Base-by-base conservation (phyloP, 306 rosid species). In the Adenanthera pavonina region DNA sequence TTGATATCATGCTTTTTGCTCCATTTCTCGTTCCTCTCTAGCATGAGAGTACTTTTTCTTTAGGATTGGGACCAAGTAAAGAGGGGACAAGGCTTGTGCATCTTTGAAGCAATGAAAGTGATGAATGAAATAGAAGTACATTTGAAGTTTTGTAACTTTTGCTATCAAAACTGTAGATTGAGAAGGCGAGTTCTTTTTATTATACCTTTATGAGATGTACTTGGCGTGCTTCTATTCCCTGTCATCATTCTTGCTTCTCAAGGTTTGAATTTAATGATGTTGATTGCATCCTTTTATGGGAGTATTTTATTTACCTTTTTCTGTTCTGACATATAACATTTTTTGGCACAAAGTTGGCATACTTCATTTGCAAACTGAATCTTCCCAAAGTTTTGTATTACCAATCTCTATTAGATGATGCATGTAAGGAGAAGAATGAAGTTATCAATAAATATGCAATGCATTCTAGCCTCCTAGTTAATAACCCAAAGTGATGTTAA, bases 121-220 rank as follows among this genome's bases (percentile, higher is more conserved):
- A 91, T 92, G 97, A 92, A 92, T 74, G 97, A 92, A 83, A 89
- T 92, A 54, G 97, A 92, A 72, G 95, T 92, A 88, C 86, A 93
- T 88, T 80, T 49, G 17, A 83, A 79, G 33, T 10, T 51, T 72
- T 78, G 46, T 25, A 38, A 15, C 71, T 64, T 20, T 69, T 49
- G 76, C 33, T 19, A 43, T 64, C 52, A 46, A 34, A 78, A 43
- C 47, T 82, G 52, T 67, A 72, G 43, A 17, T 49, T 70, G 10
- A 72, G 70, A 25, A 38, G 14, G 20, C 57, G 70, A 51, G 13
- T 69, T 74, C 36, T 54, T 20, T 35, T n/a, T 46, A 36, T 68
- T 44, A 34, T 60, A 49, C 72, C 79, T n/a, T n/a, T n/a, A n/a
- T n/a, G n/a, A n/a, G n/a, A n/a, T 78, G 72, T 60, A 56, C 47